phyloP scores from a whole-genome alignment of 1,139 yeast species.

The Nakaseomyces kungkrabaensis region DNA sequence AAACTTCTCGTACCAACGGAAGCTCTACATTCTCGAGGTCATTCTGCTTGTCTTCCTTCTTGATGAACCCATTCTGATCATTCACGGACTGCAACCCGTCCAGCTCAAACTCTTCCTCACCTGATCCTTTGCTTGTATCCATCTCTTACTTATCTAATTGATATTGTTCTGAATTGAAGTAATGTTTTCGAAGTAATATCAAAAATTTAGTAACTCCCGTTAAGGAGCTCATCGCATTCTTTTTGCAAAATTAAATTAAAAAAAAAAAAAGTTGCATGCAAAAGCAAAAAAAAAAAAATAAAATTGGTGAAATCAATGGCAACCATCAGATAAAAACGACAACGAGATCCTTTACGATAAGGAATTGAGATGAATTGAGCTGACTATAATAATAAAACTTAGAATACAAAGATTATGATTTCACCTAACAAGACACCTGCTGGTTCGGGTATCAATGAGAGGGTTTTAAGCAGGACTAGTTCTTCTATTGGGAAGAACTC shows the following conservation, averaged over 20 bases:
- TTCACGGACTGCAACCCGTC: background rate
- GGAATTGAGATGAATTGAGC: background rate
- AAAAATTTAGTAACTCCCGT: too few relatives aligned
- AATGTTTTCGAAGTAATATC: too few relatives aligned
- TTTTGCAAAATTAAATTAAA: too few relatives aligned
- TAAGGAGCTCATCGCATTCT: too few relatives aligned
- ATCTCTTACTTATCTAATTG: too few relatives aligned
- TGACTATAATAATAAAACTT: too few relatives aligned
- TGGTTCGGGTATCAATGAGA: background rate
- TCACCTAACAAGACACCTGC: background rate
- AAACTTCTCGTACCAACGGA: conserved; percentile 9
- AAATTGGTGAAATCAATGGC: too few relatives aligned
- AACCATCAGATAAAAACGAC: too few relatives aligned
- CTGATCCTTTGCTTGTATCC: background rate
- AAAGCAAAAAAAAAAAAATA: too few relatives aligned
- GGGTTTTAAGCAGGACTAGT: background rate
- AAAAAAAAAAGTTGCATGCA: too few relatives aligned
- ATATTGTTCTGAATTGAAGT: too few relatives aligned
- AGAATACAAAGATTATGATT: background rate
- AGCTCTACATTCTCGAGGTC: conserved; percentile 1
- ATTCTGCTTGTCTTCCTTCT: conserved; percentile 3
- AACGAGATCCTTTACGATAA: too few relatives aligned
- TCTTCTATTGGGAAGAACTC: background rate
- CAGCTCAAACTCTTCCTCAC: conserved; percentile 2
- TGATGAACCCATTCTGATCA: background rate